These are phyloP conservation scores for Angomonas ambiguus DNA, from an alignment of 208 protist species.

Conservation along the genomic window DNA sequence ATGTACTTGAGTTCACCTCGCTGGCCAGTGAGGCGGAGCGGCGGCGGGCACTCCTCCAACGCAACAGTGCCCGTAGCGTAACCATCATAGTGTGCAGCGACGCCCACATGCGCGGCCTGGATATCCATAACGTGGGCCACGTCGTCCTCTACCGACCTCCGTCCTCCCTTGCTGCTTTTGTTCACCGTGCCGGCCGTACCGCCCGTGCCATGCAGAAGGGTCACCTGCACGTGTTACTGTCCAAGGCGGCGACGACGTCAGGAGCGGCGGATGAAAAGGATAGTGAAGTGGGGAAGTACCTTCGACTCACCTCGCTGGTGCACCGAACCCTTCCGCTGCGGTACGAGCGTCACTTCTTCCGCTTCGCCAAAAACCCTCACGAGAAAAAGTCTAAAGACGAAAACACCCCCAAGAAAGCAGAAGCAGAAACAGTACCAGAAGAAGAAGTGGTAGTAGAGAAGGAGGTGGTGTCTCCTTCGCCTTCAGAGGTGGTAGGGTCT, in stretches of 20 bases:
- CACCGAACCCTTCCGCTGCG: slow-evolving; percentile 50
- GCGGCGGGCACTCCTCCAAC: slow-evolving; percentile 54
- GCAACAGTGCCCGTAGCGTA: not conserved
- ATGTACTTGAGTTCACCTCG: slow-evolving; percentile 84
- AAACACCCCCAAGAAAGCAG: not conserved
- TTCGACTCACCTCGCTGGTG: slow-evolving; percentile 28
- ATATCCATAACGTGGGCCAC: slow-evolving; percentile 80
- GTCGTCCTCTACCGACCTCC: slow-evolving; percentile 91
- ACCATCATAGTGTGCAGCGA: slow-evolving; percentile 79
- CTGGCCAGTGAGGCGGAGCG: slow-evolving; percentile 67
- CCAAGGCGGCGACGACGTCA: slow-evolving; percentile 54
- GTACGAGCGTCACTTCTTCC: slow-evolving; percentile 83
- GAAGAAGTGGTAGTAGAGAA: not conserved
- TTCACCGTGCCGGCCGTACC: slow-evolving; percentile 95
- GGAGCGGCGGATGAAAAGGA: slow-evolving; percentile 35
- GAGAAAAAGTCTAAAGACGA: not conserved
- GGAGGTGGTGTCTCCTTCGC: not conserved
- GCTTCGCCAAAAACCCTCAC: slow-evolving; percentile 44
- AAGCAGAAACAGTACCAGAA: not conserved
- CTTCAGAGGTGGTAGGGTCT: not conserved
- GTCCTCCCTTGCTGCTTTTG: slow-evolving; percentile 91
- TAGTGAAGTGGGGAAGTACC: slow-evolving; percentile 73
- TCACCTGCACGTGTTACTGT: slow-evolving; percentile 76
- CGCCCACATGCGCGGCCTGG: slow-evolving; percentile 87
- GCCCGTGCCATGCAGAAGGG: slow-evolving; percentile 89